Conservation (phyloP, 2,329 filamentous ascomycete species). For the Lasiodiplodia sp. region DNA sequence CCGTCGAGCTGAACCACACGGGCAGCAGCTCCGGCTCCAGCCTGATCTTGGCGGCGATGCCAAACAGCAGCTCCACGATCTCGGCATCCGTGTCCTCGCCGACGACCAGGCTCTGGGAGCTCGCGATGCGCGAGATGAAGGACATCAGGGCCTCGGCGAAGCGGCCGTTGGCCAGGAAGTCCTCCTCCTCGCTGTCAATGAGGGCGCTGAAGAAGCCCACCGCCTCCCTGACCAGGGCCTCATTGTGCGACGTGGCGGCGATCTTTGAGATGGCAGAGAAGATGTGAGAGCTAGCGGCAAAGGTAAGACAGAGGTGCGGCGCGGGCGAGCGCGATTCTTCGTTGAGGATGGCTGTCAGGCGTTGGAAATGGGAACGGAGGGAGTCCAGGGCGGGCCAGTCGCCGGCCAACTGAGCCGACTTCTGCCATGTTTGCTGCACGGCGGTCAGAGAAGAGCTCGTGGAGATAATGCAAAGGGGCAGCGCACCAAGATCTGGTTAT, state of each 20-base stretch:
- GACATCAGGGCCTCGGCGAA: conserved; percentile 91
- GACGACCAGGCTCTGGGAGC: conserved; percentile 74
- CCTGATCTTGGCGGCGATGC: conserved; percentile 94
- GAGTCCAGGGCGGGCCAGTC: conserved; percentile 59
- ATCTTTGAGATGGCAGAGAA: conserved; percentile 91
- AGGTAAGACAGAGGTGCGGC: conserved; percentile 90
- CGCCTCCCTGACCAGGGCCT: conserved; percentile 83
- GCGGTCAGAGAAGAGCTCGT: conserved; percentile 23
- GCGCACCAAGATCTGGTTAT: conserved; percentile 64
- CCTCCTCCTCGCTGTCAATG: conserved; percentile 95
- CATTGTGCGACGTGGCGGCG: conserved; percentile 82
- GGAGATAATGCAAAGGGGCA: neutral
- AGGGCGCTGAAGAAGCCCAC: conserved; percentile 88
- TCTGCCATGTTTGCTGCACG: conserved; percentile 66
- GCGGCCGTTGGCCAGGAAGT: conserved; percentile 83
- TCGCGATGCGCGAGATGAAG: conserved; percentile 79
- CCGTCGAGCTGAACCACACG: conserved; percentile 81
- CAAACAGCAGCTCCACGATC: conserved; percentile 92
- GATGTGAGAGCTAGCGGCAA: conserved; percentile 84
- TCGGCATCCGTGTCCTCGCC: conserved; percentile 84
- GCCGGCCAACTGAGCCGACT: conserved; percentile 57
- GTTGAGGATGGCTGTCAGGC: conserved; percentile 72
- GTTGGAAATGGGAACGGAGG: conserved; percentile 62
- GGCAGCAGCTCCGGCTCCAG: conserved; percentile 85
- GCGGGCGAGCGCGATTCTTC: conserved; percentile 89